Base-by-base conservation (phyloP, 2,329 filamentous ascomycete genomes). In the Chaetomium globosum region DNA sequence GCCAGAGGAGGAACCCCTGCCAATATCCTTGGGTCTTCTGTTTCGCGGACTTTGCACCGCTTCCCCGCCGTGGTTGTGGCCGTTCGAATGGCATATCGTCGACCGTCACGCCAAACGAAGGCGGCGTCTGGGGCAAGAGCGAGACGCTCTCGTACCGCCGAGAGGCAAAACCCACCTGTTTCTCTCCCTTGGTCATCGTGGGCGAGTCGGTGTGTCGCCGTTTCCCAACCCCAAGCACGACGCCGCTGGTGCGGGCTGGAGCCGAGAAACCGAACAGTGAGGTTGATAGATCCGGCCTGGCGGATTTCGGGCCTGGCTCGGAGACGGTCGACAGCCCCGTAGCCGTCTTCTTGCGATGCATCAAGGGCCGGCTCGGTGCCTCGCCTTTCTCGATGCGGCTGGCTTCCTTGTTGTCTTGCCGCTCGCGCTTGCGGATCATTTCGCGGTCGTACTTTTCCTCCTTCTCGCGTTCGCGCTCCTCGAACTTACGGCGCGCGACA, bases 1-100 rank as follows among this genome's bases (percentile, higher is more conserved):
- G 74, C 87, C 87, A 89, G 63, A 89, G 79, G 59, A 89, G 79
- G 70, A 89, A 88, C 26, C 81, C 82, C 8, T 83, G 87, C 86
- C 86, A 89, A 48, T 85, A 81, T 67, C 83, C 80, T 67, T 85
- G 84, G 1, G 86, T 89, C 77, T 83, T 86, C 70, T 80, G 81
- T 78, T 88, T 89, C 64, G 84, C 80, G 7, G 9, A 2, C 78
- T 88, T 89, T 64, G 84, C 80, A 8, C 79, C 79, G 71, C 77
- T 80, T 65, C 76, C 77, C 64, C 83, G 77, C 46, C 76, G 74
- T 4, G 76, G 77, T 46, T 76, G 74, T 8, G 74, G 63, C 16
- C 75, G 75, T 63, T 80, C 75, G 64, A 84, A 83, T 16, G 76
- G 75, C 21, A 81, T 78, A 2, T 80, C 78, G 21, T 81, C 78